Evolutionary conservation across 2,329 filamentous ascomycete genomes (phyloP), one percentile per base, ranked within the genome.

Genomic region (Sphaceloma murrayae): DNA sequence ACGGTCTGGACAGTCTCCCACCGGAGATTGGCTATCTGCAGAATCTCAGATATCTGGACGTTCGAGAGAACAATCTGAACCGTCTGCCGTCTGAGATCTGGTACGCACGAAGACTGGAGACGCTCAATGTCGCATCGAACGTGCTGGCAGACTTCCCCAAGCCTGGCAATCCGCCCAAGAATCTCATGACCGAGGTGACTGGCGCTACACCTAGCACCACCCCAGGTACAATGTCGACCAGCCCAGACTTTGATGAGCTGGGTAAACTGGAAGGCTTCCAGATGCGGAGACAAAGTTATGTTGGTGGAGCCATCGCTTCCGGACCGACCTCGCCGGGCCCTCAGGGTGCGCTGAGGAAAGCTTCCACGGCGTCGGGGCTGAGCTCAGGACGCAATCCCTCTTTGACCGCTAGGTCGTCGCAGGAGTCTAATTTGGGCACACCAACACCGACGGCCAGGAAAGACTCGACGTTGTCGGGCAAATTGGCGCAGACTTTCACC

Each of bases 101-200:
- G 91, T 89, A 85, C 71, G 89, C 89, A 42, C 81, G 82, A 54
- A 87, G 82, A 58, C 66, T 98, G 45, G 88, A 96, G 62, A 89
- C 82, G 0, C 74, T 98, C 48, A 98, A 98, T 55, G 80, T 94
- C 9, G 96, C 89, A 0, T 95, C 91, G 8, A 98, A 98, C 54
- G 81, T 96, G 5, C 71, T 98, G 14, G 82, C 88, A 40, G 78
- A 77, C 30, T 96, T 98, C 58, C 91, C 91, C 1, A 95, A 94
- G 58, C 85, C 85, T 16, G 69, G 70, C 34, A 64, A 80, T 1
- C 82, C 82, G 6, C 78, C 85, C 36, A 59, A 62, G 48, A 47
- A 57, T 5, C 44, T 61, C 16, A 52, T 52, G 11, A 38, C 34
- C 7, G 61, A 65, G 21, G 26, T 56, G 53, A 48, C 62, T 53